Conservation (phyloP, 495 filamentous ascomycete species). For the Haplographium delicatum region DNA sequence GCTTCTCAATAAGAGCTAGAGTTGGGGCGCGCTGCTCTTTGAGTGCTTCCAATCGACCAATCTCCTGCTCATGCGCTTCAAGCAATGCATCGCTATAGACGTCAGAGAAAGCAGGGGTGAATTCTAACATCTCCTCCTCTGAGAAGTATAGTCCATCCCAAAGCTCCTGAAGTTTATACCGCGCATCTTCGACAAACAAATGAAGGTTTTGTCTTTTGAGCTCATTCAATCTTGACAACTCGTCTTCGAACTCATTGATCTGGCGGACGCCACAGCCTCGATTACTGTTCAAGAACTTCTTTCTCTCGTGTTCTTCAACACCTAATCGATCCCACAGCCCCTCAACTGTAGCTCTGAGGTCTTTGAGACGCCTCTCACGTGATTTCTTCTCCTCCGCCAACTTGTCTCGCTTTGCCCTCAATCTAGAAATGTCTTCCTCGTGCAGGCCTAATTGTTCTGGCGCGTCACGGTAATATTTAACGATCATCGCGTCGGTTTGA, state of each 20-base stretch:
- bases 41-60: conserved; percentile 71
- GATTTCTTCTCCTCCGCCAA: conserved; percentile 88
- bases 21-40: conserved; percentile 84
- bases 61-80: conserved; percentile 78
- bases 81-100: conserved; percentile 88
- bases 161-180: conserved; percentile 82
- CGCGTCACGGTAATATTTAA: conserved; percentile 81
- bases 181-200: conserved; percentile 89
- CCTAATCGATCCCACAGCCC: conserved; percentile 84
- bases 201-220: conserved; percentile 93
- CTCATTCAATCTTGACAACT: conserved; percentile 78
- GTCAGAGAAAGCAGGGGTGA: conserved; percentile 88
- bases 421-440: conserved; percentile 69
- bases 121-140: conserved; percentile 97
- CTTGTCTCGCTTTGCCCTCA: conserved; percentile 71
- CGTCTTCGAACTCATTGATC: conserved; percentile 93
- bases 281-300: conserved; percentile 66
- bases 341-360: conserved; percentile 68
- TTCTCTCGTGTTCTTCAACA: conserved; percentile 74
- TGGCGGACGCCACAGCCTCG: conserved; percentile 75
- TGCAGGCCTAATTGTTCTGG: conserved; percentile 93
- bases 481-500: conserved; percentile 81
- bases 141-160: conserved; percentile 94
- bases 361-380: conserved; percentile 76
- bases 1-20: conserved; percentile 74